A percentile compares a stretch with the other conserved stretches of the same genome.
phyloP scores from a whole-genome alignment of 2,329 filamentous ascomycete species.

The Hypocreales sp. region DNA sequence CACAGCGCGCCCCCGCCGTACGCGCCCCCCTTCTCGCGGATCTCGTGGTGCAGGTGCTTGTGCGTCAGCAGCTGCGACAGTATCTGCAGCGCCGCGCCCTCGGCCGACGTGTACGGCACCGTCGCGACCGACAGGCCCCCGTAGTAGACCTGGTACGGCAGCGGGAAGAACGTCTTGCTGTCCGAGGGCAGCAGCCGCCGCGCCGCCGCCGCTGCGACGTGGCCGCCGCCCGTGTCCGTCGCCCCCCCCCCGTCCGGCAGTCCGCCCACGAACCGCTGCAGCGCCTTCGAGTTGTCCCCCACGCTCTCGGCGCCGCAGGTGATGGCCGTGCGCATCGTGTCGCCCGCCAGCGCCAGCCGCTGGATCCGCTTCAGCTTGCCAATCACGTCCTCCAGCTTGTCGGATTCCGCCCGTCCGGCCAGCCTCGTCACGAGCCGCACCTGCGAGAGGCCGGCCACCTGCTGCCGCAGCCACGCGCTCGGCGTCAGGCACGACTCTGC shows the following conservation, averaged over 20 bases:
- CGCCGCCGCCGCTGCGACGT: conserved; percentile 23
- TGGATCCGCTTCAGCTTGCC: conserved; percentile 77
- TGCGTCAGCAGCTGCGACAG: conserved; percentile 87
- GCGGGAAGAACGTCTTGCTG: conserved; percentile 73
- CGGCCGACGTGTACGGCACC: conserved; percentile 61
- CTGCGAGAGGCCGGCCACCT: conserved; percentile 81
- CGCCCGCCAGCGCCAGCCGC: conserved; percentile 54
- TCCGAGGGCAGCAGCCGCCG: conserved; percentile 27
- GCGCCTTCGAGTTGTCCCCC: conserved; percentile 49
- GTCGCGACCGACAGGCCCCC: conserved; percentile 71
- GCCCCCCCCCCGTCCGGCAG: conserved; percentile 8
- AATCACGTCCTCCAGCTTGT: conserved; percentile 61
- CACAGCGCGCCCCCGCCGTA: conserved; percentile 88
- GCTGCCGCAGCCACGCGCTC: conserved; percentile 59
- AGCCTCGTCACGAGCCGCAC: conserved; percentile 71
- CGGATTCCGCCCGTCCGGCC: conserved; percentile 53
- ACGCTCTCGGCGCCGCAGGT: conserved; percentile 72
- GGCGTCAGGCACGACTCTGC: conserved; percentile 67
- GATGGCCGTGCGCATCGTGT: conserved; percentile 60
- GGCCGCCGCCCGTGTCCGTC: conserved; percentile 1
- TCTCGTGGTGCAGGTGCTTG: conserved; percentile 93
- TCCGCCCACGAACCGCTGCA: conserved; percentile 52
- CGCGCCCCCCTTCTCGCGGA: conserved; percentile 91
- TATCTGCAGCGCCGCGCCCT: conserved; percentile 71
- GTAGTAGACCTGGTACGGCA: conserved; percentile 97